phyloP scores from a whole-genome alignment of 768 basidiomycete genomes.

The Russula brevipes region DNA sequence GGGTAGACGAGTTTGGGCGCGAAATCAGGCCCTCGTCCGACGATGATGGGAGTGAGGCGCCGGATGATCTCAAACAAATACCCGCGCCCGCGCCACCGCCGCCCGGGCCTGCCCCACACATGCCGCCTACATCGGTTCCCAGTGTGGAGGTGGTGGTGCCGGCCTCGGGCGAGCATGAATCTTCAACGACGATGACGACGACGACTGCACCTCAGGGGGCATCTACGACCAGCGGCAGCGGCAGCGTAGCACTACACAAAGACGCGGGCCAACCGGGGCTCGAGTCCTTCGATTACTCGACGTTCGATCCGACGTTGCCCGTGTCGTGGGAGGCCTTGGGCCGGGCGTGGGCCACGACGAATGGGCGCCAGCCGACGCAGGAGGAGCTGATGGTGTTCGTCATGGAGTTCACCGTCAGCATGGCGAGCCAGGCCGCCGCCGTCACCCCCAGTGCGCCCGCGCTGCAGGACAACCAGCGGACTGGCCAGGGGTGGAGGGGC shows the following conservation, averaged over 20 bases:
- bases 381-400: constrained; percentile 76
- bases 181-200: background rate
- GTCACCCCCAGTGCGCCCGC: background rate
- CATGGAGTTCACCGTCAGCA: constrained; percentile 37
- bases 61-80: constrained; percentile 16
- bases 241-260: background rate
- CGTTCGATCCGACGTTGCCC: constrained; percentile 70
- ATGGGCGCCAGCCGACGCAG: constrained; percentile 64
- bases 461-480: constrained; percentile 10
- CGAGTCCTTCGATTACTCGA: constrained; percentile 61
- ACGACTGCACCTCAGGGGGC: background rate
- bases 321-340: constrained; percentile 78
- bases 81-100: background rate
- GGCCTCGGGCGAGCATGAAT: constrained; percentile 1
- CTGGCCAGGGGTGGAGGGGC: constrained; percentile 17
- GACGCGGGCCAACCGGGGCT: constrained; percentile 35
- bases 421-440: constrained; percentile 1
- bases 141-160: background rate
- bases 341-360: constrained; percentile 67
- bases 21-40: constrained; percentile 62
- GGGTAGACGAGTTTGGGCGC: constrained; percentile 83
- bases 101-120: constrained; percentile 12
- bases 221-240: background rate
- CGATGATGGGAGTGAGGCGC: constrained; percentile 15
- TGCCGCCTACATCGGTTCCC: constrained; percentile 13